Evolutionary conservation across 768 basidiomycete species (phyloP).

Genomic region (Mycena metata): DNA sequence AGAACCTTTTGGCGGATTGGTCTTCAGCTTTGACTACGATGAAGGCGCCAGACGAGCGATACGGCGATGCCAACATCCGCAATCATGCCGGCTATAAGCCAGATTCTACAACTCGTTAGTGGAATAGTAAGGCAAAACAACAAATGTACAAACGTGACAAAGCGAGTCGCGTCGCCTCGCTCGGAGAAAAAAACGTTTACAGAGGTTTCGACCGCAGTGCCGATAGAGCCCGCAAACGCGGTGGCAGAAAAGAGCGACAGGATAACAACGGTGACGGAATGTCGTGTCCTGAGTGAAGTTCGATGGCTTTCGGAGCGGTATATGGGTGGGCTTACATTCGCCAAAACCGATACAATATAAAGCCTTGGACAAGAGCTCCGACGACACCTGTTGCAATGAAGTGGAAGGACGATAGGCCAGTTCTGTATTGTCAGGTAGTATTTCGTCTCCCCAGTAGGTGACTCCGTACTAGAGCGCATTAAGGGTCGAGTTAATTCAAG

Average conservation of each 20-base stretch:
- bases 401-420: constrained; percentile 13
- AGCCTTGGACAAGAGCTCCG: constrained; percentile 12
- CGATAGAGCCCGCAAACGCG: constrained; percentile 18
- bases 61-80: constrained; percentile 21
- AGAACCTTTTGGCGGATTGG: constrained; percentile 7
- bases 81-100: constrained; percentile 18
- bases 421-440: constrained; percentile 12
- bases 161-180: constrained; percentile 5
- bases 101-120: background rate
- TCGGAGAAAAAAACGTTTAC: constrained; percentile 2
- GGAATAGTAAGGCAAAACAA: background rate
- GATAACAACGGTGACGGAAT: constrained; percentile 22
- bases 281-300: constrained; percentile 5
- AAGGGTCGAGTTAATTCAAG: no score
- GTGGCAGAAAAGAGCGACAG: constrained; percentile 7
- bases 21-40: constrained; percentile 13
- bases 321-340: background rate
- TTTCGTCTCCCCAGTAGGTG: constrained; percentile 15
- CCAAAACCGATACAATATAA: constrained; percentile 24
- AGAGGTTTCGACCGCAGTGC: constrained; percentile 20
- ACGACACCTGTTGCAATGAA: constrained; percentile 15
- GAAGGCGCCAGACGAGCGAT: constrained; percentile 17
- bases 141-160: background rate
- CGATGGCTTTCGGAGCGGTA: background rate
- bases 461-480: constrained; percentile 12